Conservation (phyloP, 1,284 basidiomycete species). For the Amylostereum areolatum region DNA sequence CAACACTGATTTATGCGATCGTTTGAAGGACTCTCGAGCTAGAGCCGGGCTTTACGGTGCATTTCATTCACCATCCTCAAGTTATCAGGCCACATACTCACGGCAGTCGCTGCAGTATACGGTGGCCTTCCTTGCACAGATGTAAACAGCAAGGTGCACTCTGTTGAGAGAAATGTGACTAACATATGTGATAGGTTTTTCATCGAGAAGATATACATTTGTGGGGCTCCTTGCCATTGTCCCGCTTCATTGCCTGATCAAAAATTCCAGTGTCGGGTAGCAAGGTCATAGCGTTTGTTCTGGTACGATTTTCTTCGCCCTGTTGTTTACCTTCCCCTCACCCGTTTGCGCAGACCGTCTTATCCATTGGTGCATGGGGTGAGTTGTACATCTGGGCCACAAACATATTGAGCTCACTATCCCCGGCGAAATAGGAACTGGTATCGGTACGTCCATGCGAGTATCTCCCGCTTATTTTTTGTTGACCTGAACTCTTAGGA, state of each 20-base stretch:
- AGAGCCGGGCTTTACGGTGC: constrained; percentile 1
- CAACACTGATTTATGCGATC: neutral
- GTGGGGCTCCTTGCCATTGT: neutral
- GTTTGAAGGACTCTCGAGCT: neutral
- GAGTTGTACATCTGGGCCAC: neutral
- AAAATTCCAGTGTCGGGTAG: neutral
- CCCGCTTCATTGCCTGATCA: neutral
- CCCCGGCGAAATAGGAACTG: neutral
- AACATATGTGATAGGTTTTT: neutral
- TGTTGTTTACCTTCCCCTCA: neutral
- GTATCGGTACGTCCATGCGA: neutral
- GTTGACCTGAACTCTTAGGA: neutral
- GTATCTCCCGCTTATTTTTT: neutral
- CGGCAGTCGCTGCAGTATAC: neutral
- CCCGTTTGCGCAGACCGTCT: neutral
- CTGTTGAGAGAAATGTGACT: neutral
- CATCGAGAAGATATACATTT: constrained; percentile 1
- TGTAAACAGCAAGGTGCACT: neutral
- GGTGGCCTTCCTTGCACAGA: neutral
- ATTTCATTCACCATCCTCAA: neutral
- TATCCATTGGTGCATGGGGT: constrained; percentile 1
- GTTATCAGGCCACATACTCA: neutral
- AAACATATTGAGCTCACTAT: neutral
- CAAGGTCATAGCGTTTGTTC: neutral
- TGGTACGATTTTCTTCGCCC: neutral